Conservation (phyloP, 345 rosid species). For the Syzygium oleosum region DNA sequence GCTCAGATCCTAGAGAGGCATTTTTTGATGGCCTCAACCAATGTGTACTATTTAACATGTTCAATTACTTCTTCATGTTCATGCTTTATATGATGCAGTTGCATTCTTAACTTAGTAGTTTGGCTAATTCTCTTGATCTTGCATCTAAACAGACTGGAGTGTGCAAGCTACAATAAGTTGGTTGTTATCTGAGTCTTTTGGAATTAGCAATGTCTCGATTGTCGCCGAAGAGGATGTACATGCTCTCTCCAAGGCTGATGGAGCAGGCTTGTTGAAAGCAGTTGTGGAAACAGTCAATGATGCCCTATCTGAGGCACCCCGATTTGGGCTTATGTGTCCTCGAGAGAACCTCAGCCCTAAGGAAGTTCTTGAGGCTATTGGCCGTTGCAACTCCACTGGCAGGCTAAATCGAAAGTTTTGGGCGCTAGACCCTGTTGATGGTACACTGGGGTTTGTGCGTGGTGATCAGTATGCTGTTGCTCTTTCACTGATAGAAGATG, state of each 20-base stretch:
- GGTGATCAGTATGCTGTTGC: constrained; percentile 95
- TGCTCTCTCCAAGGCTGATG: constrained; percentile 48
- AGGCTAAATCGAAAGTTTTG: constrained; percentile 70
- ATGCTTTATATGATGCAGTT: neutral
- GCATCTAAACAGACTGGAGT: constrained; percentile 54
- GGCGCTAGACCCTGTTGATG: constrained; percentile 95
- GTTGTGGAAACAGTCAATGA: constrained; percentile 64
- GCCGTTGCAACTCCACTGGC: constrained; percentile 68
- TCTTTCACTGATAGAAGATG: constrained; percentile 73
- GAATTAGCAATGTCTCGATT: constrained; percentile 43
- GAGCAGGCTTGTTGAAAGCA: constrained; percentile 40
- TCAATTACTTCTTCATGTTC: neutral
- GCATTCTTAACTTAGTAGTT: neutral
- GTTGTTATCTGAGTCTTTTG: constrained; percentile 58
- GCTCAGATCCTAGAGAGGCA: neutral
- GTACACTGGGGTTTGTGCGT: constrained; percentile 90
- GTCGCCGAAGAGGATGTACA: constrained; percentile 84
- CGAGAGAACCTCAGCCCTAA: constrained; percentile 29
- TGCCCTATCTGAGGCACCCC: constrained; percentile 54
- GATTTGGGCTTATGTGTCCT: constrained; percentile 57
- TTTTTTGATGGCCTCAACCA: neutral
- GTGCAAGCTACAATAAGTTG: constrained; percentile 88
- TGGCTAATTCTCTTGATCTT: neutral
- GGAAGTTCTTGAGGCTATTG: constrained; percentile 65
- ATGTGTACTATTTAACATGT: neutral